These are phyloP conservation scores for Pseudogymnoascus sp. DNA, from an alignment of 2,329 filamentous ascomycete genomes.

Conservation along the genomic window DNA sequence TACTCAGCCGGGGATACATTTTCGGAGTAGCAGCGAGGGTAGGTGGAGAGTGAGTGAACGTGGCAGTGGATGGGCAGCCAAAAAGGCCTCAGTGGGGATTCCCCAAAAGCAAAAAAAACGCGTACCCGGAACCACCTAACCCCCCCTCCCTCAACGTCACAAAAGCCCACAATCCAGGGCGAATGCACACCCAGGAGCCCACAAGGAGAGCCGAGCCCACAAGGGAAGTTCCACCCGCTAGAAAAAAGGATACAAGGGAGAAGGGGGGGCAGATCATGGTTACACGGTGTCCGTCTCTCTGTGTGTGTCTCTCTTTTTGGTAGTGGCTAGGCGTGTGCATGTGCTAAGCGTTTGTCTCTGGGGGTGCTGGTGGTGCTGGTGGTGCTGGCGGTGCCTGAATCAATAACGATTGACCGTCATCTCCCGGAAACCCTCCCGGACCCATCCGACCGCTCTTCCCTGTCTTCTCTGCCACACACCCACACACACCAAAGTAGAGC, in stretches of 20 bases:
- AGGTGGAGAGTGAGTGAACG: background rate
- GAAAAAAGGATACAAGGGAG: background rate
- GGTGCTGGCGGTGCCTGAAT: background rate
- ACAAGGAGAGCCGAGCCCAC: background rate
- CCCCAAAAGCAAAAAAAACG: background rate
- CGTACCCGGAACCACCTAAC: background rate
- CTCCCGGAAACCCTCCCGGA: background rate
- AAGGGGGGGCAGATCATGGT: background rate
- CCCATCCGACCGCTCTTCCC: background rate
- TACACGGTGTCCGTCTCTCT: background rate
- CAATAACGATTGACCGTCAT: background rate
- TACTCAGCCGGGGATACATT: background rate
- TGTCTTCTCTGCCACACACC: background rate
- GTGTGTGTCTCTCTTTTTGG: background rate
- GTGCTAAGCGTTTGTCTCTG: no score
- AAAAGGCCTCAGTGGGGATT: background rate
- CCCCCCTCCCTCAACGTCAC: background rate
- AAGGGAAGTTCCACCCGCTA: background rate
- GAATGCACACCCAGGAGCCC: background rate
- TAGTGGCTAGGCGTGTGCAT: no score
- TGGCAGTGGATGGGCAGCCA: background rate
- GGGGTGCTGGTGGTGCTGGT: no score
- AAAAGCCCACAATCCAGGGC: background rate
- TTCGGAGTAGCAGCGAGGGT: background rate
- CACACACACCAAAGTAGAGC: background rate